These are phyloP conservation scores for Aleurites moluccanus DNA, from an alignment of 441 rosid species.

Conservation along the genomic window DNA sequence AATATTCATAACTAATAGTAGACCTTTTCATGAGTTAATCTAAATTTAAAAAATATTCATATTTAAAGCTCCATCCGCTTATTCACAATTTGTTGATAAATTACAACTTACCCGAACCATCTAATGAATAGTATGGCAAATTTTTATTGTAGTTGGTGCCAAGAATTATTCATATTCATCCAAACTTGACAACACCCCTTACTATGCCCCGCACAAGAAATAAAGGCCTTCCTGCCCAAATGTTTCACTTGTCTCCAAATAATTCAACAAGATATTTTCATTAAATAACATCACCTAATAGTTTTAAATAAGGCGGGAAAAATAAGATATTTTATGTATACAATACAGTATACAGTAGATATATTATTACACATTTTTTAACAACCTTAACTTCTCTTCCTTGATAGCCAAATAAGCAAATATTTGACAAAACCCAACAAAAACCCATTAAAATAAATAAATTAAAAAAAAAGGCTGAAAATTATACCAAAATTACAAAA, in stretches of 20 bases:
- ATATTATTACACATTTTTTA: conserved; percentile 30
- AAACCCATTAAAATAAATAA: neutral
- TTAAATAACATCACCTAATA: neutral
- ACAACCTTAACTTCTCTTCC: conserved; percentile 42
- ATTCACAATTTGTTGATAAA: too few relatives aligned
- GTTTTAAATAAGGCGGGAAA: conserved; percentile 19
- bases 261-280: too few relatives aligned
- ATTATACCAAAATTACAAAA: neutral
- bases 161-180: neutral
- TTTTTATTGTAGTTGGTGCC: neutral
- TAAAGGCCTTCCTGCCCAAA: neutral
- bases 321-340: conserved; percentile 20
- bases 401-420: conserved; percentile 26
- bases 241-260: too few relatives aligned
- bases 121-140: too few relatives aligned
- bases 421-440: conserved; percentile 13
- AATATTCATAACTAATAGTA: too few relatives aligned
- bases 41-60: too few relatives aligned
- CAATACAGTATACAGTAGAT: conserved; percentile 26
- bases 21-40: too few relatives aligned
- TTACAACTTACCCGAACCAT: too few relatives aligned
- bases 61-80: too few relatives aligned
- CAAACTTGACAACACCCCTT: neutral
- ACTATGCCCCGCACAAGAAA: neutral
- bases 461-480: neutral